A percentile compares a stretch with the other conserved stretches of the same genome.
Conservation (phyloP, 2,329 filamentous ascomycete genomes). For the Cercospora sp. region DNA sequence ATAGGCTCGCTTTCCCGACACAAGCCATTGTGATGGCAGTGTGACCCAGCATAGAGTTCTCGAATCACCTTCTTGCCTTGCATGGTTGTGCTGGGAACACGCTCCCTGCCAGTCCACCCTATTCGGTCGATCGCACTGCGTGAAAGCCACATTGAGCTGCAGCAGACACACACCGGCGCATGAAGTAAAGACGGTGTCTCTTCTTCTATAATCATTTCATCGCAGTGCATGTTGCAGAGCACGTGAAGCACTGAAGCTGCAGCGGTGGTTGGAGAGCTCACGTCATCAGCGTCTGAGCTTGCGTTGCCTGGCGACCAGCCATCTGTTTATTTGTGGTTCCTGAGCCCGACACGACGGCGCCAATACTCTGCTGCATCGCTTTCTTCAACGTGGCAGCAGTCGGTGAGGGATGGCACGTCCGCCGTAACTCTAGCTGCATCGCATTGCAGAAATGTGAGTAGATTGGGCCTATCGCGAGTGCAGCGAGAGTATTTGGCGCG, state of each 20-base stretch:
- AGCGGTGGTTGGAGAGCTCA: background rate
- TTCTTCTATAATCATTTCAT: background rate
- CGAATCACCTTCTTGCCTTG: background rate
- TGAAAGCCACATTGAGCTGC: background rate
- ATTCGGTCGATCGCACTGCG: background rate
- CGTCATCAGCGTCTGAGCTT: background rate
- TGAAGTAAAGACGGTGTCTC: background rate
- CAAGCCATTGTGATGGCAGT: background rate
- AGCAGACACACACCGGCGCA: background rate
- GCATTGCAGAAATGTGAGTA: background rate
- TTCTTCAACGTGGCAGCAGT: constrained; percentile 2
- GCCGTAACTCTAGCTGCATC: background rate
- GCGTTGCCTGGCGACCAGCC: background rate
- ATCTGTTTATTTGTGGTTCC: constrained; percentile 1
- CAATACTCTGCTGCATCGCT: background rate
- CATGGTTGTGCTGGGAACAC: background rate
- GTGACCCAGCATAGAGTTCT: background rate
- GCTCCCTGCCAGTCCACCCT: background rate
- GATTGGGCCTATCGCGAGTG: background rate
- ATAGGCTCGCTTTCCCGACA: background rate
- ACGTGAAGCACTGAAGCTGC: too few relatives aligned
- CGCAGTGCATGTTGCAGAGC: background rate
- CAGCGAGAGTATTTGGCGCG: background rate
- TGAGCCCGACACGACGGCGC: background rate
- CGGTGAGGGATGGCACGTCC: background rate